phyloP scores from a whole-genome alignment of 345 rosid species.

The Triadica sebifera region DNA sequence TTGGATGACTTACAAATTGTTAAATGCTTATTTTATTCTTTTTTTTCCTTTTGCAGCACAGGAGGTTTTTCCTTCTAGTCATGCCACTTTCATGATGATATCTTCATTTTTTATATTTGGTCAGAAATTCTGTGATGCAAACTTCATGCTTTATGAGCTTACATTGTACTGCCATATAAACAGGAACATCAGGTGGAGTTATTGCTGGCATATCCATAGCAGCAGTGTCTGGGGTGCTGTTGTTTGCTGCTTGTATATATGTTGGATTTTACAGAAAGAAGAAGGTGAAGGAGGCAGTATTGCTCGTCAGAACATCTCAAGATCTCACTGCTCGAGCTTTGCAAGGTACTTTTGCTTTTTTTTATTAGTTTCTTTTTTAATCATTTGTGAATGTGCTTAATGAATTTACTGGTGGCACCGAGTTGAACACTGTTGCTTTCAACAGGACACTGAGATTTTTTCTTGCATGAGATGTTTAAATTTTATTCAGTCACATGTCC shows the following conservation, averaged over 20 bases:
- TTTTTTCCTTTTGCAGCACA: slow-evolving; percentile 41
- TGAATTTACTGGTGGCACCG: not conserved
- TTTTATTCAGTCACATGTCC: not conserved
- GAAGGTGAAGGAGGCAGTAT: slow-evolving; percentile 37
- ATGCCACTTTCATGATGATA: slow-evolving; percentile 22
- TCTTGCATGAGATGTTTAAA: not conserved
- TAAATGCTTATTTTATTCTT: slow-evolving; percentile 3
- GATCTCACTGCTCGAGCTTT: slow-evolving; percentile 38
- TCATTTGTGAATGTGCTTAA: not conserved
- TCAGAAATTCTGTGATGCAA: slow-evolving; percentile 15
- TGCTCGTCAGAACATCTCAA: slow-evolving; percentile 34
- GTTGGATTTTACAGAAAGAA: slow-evolving; percentile 49
- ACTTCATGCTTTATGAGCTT: slow-evolving; percentile 23
- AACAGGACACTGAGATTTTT: not conserved
- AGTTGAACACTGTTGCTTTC: not conserved
- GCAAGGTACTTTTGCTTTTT: slow-evolving; percentile 31
- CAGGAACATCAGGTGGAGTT: slow-evolving; percentile 61
- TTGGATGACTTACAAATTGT: slow-evolving; percentile 4
- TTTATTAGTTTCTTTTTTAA: not conserved
- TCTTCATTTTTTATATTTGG: slow-evolving; percentile 22
- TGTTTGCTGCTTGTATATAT: slow-evolving; percentile 41
- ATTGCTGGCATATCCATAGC: slow-evolving; percentile 64
- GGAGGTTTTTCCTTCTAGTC: slow-evolving; percentile 49
- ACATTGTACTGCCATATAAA: slow-evolving; percentile 25
- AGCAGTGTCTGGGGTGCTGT: slow-evolving; percentile 39